Conservation (phyloP, 2,329 filamentous ascomycete genomes). For the Paramyrothecium sp. region DNA sequence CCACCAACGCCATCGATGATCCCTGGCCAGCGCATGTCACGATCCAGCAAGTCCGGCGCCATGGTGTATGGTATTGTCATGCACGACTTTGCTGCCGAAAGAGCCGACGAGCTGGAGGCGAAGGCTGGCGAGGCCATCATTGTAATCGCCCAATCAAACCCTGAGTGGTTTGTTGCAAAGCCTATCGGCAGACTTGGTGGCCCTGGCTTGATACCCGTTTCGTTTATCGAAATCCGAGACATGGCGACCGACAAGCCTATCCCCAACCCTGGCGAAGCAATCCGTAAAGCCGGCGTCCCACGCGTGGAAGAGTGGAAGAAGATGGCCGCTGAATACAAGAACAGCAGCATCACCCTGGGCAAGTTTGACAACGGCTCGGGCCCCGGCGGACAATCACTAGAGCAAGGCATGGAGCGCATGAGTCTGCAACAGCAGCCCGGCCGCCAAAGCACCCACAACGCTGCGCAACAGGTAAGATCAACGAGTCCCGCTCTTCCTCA, state of each 20-base stretch:
- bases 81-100: conserved; percentile 93
- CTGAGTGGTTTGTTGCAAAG: conserved; percentile 99
- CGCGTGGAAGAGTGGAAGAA: conserved; percentile 99
- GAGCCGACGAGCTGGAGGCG: conserved; percentile 93
- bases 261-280: conserved; percentile 77
- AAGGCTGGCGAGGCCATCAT: conserved; percentile 96
- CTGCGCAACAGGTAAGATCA: conserved; percentile 19
- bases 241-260: conserved; percentile 86
- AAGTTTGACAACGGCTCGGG: conserved; percentile 68
- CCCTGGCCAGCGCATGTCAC: conserved; percentile 47
- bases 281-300: conserved; percentile 85
- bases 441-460: conserved; percentile 24
- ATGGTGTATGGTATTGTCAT: conserved; percentile 97
- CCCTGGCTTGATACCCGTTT: conserved; percentile 91
- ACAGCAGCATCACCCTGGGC: conserved; percentile 94
- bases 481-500: too few species aligned
- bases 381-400: conserved; percentile 48
- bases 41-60: conserved; percentile 60
- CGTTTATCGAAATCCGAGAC: conserved; percentile 93
- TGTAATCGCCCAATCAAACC: conserved; percentile 96
- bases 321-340: conserved; percentile 99
- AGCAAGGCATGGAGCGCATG: conserved; percentile 74
- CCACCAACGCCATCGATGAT: conserved; percentile 15
- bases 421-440: conserved; percentile 54
- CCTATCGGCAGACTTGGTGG: conserved; percentile 97